Evolutionary conservation across 768 basidiomycete genomes (phyloP).

Genomic region (Tricholoma bakamatsutake): DNA sequence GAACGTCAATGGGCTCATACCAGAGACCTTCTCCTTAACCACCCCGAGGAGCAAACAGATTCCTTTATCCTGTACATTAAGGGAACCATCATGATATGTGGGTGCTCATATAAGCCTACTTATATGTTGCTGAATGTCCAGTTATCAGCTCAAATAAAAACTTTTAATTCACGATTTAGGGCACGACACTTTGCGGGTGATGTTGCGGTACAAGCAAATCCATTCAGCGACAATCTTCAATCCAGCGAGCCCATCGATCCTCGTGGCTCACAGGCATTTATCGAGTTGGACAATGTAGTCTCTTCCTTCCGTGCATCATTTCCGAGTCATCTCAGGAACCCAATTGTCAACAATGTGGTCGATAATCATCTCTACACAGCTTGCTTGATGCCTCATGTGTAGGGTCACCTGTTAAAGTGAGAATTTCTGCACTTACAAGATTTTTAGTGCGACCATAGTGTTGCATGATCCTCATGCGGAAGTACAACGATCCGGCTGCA

Average conservation of each 20-base stretch:
- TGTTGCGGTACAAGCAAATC: slow-evolving; percentile 32
- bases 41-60: slow-evolving; percentile 60
- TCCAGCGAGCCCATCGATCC: slow-evolving; percentile 48
- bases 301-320: slow-evolving; percentile 54
- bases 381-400: slow-evolving; percentile 39
- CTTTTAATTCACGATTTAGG: slow-evolving; percentile 63
- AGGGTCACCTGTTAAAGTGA: slow-evolving; percentile 8
- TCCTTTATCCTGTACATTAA: slow-evolving; percentile 72
- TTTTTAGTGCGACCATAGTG: slow-evolving; percentile 54
- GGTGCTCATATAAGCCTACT: slow-evolving; percentile 9
- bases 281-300: slow-evolving; percentile 55
- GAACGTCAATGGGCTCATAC: slow-evolving; percentile 67
- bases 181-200: slow-evolving; percentile 58
- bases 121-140: background rate
- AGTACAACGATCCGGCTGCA: slow-evolving; percentile 49
- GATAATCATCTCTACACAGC: slow-evolving; percentile 54
- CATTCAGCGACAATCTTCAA: slow-evolving; percentile 30
- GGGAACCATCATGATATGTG: slow-evolving; percentile 57
- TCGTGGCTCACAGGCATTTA: slow-evolving; percentile 55
- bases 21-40: slow-evolving; percentile 50
- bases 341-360: slow-evolving; percentile 48
- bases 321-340: slow-evolving; percentile 48
- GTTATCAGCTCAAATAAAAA: slow-evolving; percentile 41
- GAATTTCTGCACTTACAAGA: slow-evolving; percentile 3
- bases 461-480: slow-evolving; percentile 76